Percentiles rank a stretch among this genome's conserved stretches.
phyloP scores from a whole-genome alignment of 2,329 filamentous ascomycete species.

The Trichophyton rubrum region DNA sequence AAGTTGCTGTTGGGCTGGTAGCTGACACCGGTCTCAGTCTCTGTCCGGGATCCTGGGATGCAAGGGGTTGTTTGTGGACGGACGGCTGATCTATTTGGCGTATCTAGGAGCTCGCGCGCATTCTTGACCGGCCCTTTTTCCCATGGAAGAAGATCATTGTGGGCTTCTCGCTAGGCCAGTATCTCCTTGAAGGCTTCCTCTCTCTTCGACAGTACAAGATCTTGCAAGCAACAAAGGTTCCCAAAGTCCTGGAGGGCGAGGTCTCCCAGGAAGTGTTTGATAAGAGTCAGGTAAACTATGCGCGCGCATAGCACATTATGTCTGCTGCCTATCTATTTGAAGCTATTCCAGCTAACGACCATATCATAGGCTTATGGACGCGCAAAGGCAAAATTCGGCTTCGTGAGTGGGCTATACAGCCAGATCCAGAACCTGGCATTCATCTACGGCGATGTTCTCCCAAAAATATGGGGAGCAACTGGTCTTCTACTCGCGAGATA shows the following conservation, averaged over 20 bases:
- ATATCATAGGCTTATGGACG: conserved; percentile 64
- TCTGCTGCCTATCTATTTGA: not conserved
- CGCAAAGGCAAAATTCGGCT: conserved; percentile 82
- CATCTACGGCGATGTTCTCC: conserved; percentile 81
- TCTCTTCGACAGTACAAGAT: conserved; percentile 82
- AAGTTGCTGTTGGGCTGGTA: conserved; percentile 5
- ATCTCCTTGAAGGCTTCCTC: conserved; percentile 77
- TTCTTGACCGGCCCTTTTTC: conserved; percentile 83
- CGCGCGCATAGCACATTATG: not conserved
- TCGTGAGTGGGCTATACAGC: conserved; percentile 67
- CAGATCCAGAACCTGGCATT: conserved; percentile 81
- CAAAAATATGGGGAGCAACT: conserved; percentile 76
- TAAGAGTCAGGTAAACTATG: conserved; percentile 59
- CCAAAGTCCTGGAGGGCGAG: conserved; percentile 77
- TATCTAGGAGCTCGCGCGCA: conserved; percentile 56
- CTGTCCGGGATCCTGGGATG: too few species aligned
- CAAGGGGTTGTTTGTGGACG: not conserved
- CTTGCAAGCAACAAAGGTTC: conserved; percentile 64
- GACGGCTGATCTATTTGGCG: not conserved
- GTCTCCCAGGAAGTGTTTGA: conserved; percentile 84
- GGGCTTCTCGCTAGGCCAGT: conserved; percentile 86
- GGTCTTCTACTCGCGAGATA: conserved; percentile 62
- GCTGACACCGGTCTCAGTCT: not conserved
- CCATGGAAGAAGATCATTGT: conserved; percentile 96
- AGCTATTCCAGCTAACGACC: not conserved